Evolutionary conservation across 257 asterid genomes (phyloP).

Genomic region (Voacanga thouarsii): DNA sequence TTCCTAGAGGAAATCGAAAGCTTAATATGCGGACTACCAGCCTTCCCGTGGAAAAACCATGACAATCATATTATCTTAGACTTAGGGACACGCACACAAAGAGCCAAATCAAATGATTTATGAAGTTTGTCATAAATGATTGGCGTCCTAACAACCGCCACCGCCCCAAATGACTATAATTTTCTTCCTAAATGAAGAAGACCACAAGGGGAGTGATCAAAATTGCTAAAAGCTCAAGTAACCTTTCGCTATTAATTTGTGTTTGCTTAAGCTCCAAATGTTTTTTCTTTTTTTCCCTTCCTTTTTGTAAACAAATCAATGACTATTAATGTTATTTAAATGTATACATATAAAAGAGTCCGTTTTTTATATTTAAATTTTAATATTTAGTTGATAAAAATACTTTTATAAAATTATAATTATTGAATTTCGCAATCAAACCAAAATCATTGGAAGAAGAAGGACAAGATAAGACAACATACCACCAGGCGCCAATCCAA

Average conservation of each 20-base stretch:
- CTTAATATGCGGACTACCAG: neutral
- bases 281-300: too few species aligned
- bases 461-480: neutral
- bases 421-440: too few species aligned
- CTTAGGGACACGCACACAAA: constrained; percentile 15
- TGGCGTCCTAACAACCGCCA: constrained; percentile 4
- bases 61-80: constrained; percentile 21
- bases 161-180: neutral
- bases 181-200: neutral
- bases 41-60: neutral
- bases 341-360: too few species aligned
- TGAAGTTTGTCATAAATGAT: neutral
- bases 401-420: too few species aligned
- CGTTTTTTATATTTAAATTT: too few species aligned
- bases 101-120: constrained; percentile 7
- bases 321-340: too few species aligned
- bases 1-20: neutral
- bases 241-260: too few species aligned
- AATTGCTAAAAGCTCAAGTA: neutral
- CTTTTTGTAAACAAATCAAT: too few species aligned
- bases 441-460: too few species aligned
- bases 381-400: too few species aligned
- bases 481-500: neutral
- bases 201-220: neutral
- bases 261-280: neutral